Percentiles rank a stretch among this genome's conserved stretches.
phyloP scores from a whole-genome alignment of 2,329 filamentous ascomycete genomes.

The Chaetomium globosum region DNA sequence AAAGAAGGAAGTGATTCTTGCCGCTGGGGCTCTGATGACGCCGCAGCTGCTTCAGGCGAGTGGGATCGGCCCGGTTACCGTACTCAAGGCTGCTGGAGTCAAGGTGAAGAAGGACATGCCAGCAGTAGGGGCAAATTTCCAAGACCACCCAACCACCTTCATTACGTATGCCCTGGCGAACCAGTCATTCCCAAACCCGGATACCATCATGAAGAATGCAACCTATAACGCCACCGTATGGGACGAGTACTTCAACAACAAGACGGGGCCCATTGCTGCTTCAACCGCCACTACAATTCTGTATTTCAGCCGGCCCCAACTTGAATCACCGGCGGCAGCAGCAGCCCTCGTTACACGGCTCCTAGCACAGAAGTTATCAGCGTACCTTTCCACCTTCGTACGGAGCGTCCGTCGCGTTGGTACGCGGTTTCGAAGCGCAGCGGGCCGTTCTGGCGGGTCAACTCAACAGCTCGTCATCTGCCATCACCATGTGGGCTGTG shows the following conservation, averaged over 20 bases:
- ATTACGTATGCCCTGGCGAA: no score
- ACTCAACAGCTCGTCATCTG: conserved; percentile 37
- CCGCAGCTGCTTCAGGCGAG: conserved; percentile 54
- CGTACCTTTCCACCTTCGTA: conserved; percentile 39
- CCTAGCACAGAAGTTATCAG: not conserved
- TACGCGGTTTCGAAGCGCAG: conserved; percentile 44
- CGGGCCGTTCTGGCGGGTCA: conserved; percentile 39
- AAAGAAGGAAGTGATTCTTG: conserved; percentile 47
- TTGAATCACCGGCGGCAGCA: not conserved
- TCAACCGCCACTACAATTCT: conserved; percentile 6
- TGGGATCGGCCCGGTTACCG: conserved; percentile 49
- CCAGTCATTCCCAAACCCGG: conserved; percentile 22
- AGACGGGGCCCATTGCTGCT: conserved; percentile 24
- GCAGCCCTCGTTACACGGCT: not conserved
- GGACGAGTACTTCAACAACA: conserved; percentile 23
- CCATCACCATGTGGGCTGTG: conserved; percentile 39
- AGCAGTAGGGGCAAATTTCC: conserved; percentile 53
- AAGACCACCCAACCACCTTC: conserved; percentile 43
- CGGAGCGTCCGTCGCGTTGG: conserved; percentile 20
- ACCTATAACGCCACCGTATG: conserved; percentile 20
- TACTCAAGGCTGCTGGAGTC: conserved; percentile 47
- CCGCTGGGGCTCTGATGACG: conserved; percentile 47
- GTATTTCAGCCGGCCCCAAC: conserved; percentile 16
- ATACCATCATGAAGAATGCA: conserved; percentile 4
- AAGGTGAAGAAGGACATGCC: conserved; percentile 49